Evolutionary conservation across 2,329 filamentous ascomycete genomes (phyloP), one percentile per base, ranked within the genome.

Genomic region (Epichloe aotearoae): DNA sequence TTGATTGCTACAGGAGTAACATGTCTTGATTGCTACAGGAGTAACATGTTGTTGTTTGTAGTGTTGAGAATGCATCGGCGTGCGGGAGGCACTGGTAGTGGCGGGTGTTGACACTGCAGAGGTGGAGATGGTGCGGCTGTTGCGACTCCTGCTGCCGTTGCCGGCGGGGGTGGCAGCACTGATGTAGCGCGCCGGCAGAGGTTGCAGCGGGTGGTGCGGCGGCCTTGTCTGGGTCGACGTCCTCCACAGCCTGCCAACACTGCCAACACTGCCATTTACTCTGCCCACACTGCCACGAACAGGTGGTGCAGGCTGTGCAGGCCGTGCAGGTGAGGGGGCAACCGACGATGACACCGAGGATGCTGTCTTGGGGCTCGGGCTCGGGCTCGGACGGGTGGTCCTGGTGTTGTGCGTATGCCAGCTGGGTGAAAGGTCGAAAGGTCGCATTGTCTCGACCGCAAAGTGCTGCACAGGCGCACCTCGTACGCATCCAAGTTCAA

Each of bases 371-470:
- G 34, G 39, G 34, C 30, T 26, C 17, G 34, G 20, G 15, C 38
- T 41, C 26, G 50, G 23, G 5, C 23, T 26, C 23, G 23, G 23
- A 26, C 23, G 6, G 23, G 23, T 26, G 23, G 7, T 26, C 23
- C 23, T 26, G 23, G 23, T 26, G 2, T 8, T 30, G 6, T 26
- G 23, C 23, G 20, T 20, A 26, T 26, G 23, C 23, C 2, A 30
- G 26, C 26, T 30, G 26, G 26, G 33, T 36, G 50, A 34, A 14
- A 26, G n/a, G 41, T 49, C 50, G 41, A 48, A 46, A 36, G 37
- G 40, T 36, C 50, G 50, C 50, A 52, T 52, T 52, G 17, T 45
- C 50, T 46, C 23, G 45, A 39, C 50, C 1, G 1, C 36, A n/a
- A 38, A 38, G 12, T n/a, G 5, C 2, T 8, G 23, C 7, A 2